A percentile compares a stretch with the other conserved stretches of the same genome.
These are phyloP conservation scores for Populus alba DNA, from an alignment of 345 rosid genomes.

Conservation along the genomic window DNA sequence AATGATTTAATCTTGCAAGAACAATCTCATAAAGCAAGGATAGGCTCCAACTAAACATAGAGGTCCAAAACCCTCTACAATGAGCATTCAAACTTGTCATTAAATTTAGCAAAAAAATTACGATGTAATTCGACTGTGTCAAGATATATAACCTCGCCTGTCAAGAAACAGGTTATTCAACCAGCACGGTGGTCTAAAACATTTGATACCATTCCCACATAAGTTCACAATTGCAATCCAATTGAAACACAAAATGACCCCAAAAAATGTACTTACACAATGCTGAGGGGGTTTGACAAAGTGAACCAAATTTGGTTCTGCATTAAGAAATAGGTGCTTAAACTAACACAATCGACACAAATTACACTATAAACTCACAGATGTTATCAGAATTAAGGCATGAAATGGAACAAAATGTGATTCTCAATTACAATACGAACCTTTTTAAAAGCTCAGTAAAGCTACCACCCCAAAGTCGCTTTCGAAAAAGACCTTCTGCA, in stretches of 20 bases:
- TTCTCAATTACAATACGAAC: conserved; percentile 20
- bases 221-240: not conserved
- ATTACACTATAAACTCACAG: not conserved
- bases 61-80: not conserved
- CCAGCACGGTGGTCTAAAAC: not conserved
- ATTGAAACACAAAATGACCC: not conserved
- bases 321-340: not conserved
- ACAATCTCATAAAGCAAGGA: not conserved
- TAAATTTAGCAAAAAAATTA: not conserved
- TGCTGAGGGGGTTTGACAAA: not conserved
- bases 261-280: not conserved
- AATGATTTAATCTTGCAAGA: not conserved
- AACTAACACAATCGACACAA: not conserved
- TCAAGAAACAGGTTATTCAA: not conserved
- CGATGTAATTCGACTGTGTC: not conserved
- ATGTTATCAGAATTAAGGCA: not conserved
- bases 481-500: conserved; percentile 67
- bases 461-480: conserved; percentile 74
- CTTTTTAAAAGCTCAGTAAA: conserved; percentile 59
- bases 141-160: not conserved
- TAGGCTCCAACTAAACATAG: not conserved
- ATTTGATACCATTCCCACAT: not conserved
- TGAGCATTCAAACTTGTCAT: not conserved
- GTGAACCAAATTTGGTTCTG: not conserved
- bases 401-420: no score